Base-by-base conservation (phyloP, 768 basidiomycete species). In the Roridomyces roridus region DNA sequence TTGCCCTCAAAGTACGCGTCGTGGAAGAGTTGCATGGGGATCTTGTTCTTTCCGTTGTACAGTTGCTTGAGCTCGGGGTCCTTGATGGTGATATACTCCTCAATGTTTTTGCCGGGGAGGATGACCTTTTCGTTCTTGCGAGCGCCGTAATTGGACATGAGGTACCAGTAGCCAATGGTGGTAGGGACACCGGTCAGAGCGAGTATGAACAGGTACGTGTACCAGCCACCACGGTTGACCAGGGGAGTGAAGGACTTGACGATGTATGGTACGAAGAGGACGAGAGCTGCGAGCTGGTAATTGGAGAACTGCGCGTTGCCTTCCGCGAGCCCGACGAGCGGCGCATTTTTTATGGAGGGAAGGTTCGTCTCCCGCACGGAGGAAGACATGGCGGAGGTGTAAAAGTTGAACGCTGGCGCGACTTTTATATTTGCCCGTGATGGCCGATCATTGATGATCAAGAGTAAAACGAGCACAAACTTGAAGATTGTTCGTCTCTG, bases 1-100 rank as follows among this genome's bases (percentile, higher is more conserved):
- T 98, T 98, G 45, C 89, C 89, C 46, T 96, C 94, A 71, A 99
- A 98, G 77, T 90, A 98, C 60, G 94, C 92, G 79, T 99, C 97
- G 70, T 98, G 89, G 81, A 97, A 96, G 63, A 91, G 76, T 76
- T 99, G 96, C 89, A 97, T 96, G 47, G 95, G 95, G 55, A 99
- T 98, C 75, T 97, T 98, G 65, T 87, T 84, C 74, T 88, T 91
- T 62, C 87, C 89, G 28, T 84, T 74, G 77, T 96, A 98, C 56
- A 85, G 79, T 26, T 81, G 79, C 78, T 86, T 91, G 70, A 98
- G 82, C 56, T 87, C 89, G 0, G 77, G 73, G 77, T 96, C 94
- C 57, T 92, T 88, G 77, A 98, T 89, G 41, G 87, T 89, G 68
- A 98, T 91, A 72, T 98, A 99, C 63, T 91, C 84, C 65, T 91